Evolutionary conservation across 306 rosid species (phyloP), one percentile per base, ranked within the genome.

Genomic region (Sindora glabra): DNA sequence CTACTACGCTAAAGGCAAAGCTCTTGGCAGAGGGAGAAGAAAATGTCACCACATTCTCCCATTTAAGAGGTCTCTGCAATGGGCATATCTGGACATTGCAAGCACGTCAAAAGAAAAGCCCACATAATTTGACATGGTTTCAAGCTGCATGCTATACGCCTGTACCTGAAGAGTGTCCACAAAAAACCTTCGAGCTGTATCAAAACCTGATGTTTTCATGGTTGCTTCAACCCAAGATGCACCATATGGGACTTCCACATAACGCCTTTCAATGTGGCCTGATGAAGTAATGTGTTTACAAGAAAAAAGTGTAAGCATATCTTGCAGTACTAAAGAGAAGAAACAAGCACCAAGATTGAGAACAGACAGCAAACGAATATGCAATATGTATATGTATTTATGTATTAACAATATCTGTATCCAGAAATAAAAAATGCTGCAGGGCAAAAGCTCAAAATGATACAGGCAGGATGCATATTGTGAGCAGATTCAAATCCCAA

Each of bases 241-340:
- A 68, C 96, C 95, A 19, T 47, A 69, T 24, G 98, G 98, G 44
- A 89, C 96, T 73, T 83, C 94, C 59, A 92, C 68, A 62, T 77
- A 92, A 68, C 89, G 86, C 73, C 98, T 79, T 76, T 92, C 98
- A 49, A 92, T 92, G 61, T 80, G 89, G 66, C 98, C 98, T 92
- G 56, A 61, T 26, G 23, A 81, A 74, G 45, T 68, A 72, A 52
- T 17, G 72, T 62, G 44, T 47, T 44, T 19, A 48, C 12, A 13
- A 29, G 21, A 77, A 52, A 46, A 27, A 71, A 48, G 10, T 17
- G 24, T 29, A 80, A 37, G 60, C 54, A 68, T 25, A 34, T 30
- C 34, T 47, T 65, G 45, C 16, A 17, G 40, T 52, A 56, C 14
- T 36, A 24, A 52, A 64, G 69, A 42, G 57, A 26, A 53, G 54